Evolutionary conservation across 352 stramenopile genomes (phyloP).

Genomic region (Aphanomyces cochlioides): DNA sequence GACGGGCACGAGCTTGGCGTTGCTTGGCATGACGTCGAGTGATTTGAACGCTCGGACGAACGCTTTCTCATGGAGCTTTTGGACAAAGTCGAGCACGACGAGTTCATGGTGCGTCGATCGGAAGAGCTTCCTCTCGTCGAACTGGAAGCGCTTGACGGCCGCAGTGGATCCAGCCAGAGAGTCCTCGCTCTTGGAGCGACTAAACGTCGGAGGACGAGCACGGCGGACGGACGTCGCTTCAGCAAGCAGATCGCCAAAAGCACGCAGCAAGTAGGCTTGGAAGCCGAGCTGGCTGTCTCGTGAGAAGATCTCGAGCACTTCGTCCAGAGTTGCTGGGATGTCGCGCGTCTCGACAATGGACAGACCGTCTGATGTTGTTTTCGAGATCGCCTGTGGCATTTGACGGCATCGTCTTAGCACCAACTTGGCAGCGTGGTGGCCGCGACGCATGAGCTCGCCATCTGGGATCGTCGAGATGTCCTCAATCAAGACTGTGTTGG

Average conservation of each 20-base stretch:
- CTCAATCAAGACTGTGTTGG: slow-evolving; percentile 2
- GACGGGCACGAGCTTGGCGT: slow-evolving; percentile 10
- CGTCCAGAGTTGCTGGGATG: slow-evolving; percentile 8
- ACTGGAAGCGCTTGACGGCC: slow-evolving; percentile 17
- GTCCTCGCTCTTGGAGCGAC: neutral
- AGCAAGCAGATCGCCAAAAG: slow-evolving; percentile 11
- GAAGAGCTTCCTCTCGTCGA: slow-evolving; percentile 20
- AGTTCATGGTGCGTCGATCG: slow-evolving; percentile 15
- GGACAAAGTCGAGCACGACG: slow-evolving; percentile 17
- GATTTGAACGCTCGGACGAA: slow-evolving; percentile 24
- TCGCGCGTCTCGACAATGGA: neutral
- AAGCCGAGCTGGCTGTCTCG: slow-evolving; percentile 25
- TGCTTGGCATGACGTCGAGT: slow-evolving; percentile 6
- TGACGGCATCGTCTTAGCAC: neutral
- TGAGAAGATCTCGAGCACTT: slow-evolving; percentile 26
- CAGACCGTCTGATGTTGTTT: neutral
- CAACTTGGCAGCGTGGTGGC: neutral
- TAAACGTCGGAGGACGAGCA: neutral
- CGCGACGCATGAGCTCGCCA: slow-evolving; percentile 3
- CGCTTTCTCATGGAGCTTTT: slow-evolving; percentile 3
- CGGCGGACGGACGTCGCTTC: slow-evolving; percentile 21
- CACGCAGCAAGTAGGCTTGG: slow-evolving; percentile 19
- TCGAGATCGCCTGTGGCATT: neutral
- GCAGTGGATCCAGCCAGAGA: neutral
- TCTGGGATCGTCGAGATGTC: slow-evolving; percentile 16